Base-by-base conservation (phyloP, 2,329 filamentous ascomycete genomes). In the Aspergillus unguis region DNA sequence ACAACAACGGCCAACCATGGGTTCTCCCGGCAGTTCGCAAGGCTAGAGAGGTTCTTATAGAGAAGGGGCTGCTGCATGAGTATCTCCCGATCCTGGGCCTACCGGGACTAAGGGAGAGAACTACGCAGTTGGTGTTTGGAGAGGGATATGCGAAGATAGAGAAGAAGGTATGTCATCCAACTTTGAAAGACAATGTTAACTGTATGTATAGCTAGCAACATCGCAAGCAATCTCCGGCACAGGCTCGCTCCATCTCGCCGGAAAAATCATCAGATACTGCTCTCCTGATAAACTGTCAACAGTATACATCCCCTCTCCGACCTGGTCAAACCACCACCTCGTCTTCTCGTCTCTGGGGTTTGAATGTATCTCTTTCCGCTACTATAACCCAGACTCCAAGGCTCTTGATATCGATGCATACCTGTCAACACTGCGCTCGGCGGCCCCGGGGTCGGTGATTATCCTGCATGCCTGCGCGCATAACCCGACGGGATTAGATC, bases 311-410 rank as follows among this genome's bases (percentile, higher is more conserved):
- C 95, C 91, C 62, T 86, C 87, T 70, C 92, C 94, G 38, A 97
- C 92, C 52, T 99, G 94, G 92, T 90, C 88, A 58, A 97, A 99
- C 77, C 92, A 99, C 82, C 85, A 92, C 75, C 91, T 96, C 74
- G 95, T 97, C 77, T 95, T 96, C 77, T 82, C 79, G 72, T 96
- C 96, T 65, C 89, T 96, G 62, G 80, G 82, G 57, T 80, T 96
- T 28, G 77, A 83, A 27, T 83, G 88, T 65, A 84, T 85, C 61
- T 51, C 56, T 0, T 65, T 65, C 44, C 47, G 48, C 32, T 68
- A 66, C 44, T 66, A 64, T 40, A 48, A 61, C 32, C 29, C 38
- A 3, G 48, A 46, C 4, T 58, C 36, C 2, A 61, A 56, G 31
- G 40, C 41, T 6, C 26, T 67, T 6, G 60, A 65, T 32, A 53